These are phyloP conservation scores for Triticum urartu DNA, from an alignment of 176 grass and related monocot genomes.

Conservation along the genomic window DNA sequence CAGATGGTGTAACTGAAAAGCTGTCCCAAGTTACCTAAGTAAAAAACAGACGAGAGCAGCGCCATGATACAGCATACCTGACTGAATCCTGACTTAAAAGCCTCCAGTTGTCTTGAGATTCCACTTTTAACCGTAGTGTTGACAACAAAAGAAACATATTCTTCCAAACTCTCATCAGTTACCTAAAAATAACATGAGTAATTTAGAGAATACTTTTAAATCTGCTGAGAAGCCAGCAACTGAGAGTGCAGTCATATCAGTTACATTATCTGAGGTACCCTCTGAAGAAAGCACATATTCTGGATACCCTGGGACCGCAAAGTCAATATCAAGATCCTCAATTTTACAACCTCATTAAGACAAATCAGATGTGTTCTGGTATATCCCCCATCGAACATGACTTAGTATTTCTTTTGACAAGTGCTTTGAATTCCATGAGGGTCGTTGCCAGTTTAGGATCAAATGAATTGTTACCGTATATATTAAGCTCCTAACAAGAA, in stretches of 20 bases:
- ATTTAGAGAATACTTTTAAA: slow-evolving; percentile 10
- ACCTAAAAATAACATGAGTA: slow-evolving; percentile 55
- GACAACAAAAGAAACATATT: slow-evolving; percentile 66
- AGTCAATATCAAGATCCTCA: slow-evolving; percentile 83
- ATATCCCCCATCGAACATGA: slow-evolving; percentile 33
- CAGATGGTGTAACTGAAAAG: slow-evolving; percentile 5
- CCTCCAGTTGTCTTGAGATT: slow-evolving; percentile 69
- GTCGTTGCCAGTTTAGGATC: slow-evolving; percentile 54
- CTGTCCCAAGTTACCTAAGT: background rate
- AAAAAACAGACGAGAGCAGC: background rate
- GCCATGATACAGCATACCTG: slow-evolving; percentile 53
- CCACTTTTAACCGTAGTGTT: slow-evolving; percentile 69
- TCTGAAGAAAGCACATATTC: slow-evolving; percentile 58
- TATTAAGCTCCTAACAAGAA: slow-evolving; percentile 55
- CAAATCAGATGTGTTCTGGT: slow-evolving; percentile 51
- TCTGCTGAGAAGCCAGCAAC: slow-evolving; percentile 24
- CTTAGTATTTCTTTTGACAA: slow-evolving; percentile 58
- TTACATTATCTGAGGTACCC: slow-evolving; percentile 58
- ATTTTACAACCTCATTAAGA: slow-evolving; percentile 58
- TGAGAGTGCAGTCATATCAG: background rate
- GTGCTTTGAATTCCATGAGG: slow-evolving; percentile 69
- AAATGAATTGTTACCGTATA: slow-evolving; percentile 70
- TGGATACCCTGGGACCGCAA: slow-evolving; percentile 79
- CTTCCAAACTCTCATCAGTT: slow-evolving; percentile 63
- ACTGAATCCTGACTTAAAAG: slow-evolving; percentile 92